A percentile compares a stretch with the other conserved stretches of the same genome.
Evolutionary conservation across 495 filamentous ascomycete species (phyloP).

Genomic region (Usnea hakonensis): DNA sequence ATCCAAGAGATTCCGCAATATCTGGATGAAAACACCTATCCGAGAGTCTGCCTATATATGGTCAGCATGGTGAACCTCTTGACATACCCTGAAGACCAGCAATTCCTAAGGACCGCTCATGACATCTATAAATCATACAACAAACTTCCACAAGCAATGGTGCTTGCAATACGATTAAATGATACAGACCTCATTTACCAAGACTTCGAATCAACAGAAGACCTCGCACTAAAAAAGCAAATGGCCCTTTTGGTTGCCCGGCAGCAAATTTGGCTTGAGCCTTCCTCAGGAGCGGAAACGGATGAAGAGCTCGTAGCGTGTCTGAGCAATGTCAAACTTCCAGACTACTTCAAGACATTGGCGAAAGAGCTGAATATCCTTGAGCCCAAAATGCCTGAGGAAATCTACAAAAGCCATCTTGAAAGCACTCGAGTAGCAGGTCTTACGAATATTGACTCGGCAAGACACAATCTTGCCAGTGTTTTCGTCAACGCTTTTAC

Average conservation of each 20-base stretch:
- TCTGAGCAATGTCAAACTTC: slow-evolving; percentile 76
- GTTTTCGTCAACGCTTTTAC: slow-evolving; percentile 95
- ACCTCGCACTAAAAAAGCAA: slow-evolving; percentile 81
- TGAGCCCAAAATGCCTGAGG: slow-evolving; percentile 92
- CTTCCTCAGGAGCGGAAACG: slow-evolving; percentile 52
- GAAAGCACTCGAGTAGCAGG: slow-evolving; percentile 89
- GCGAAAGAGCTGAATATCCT: slow-evolving; percentile 95
- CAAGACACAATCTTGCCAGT: slow-evolving; percentile 89
- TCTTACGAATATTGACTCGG: slow-evolving; percentile 89
- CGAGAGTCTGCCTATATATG: slow-evolving; percentile 93
- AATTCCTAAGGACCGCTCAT: slow-evolving; percentile 85
- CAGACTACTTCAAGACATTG: slow-evolving; percentile 86
- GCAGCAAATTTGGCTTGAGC: slow-evolving; percentile 79
- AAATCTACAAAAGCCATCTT: slow-evolving; percentile 99
- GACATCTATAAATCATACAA: slow-evolving; percentile 87
- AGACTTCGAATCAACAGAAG: slow-evolving; percentile 71
- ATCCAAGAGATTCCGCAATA: slow-evolving; percentile 86
- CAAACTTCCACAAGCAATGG: slow-evolving; percentile 84
- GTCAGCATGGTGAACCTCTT: slow-evolving; percentile 97
- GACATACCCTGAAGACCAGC: slow-evolving; percentile 93
- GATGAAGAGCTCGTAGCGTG: slow-evolving; percentile 69
- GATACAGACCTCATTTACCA: slow-evolving; percentile 69
- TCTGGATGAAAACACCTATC: slow-evolving; percentile 88
- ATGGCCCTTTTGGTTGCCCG: slow-evolving; percentile 88
- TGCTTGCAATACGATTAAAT: slow-evolving; percentile 88